These are phyloP conservation scores for Xanthoconium stramineum DNA, from an alignment of 768 basidiomycete species.

Conservation along the genomic window DNA sequence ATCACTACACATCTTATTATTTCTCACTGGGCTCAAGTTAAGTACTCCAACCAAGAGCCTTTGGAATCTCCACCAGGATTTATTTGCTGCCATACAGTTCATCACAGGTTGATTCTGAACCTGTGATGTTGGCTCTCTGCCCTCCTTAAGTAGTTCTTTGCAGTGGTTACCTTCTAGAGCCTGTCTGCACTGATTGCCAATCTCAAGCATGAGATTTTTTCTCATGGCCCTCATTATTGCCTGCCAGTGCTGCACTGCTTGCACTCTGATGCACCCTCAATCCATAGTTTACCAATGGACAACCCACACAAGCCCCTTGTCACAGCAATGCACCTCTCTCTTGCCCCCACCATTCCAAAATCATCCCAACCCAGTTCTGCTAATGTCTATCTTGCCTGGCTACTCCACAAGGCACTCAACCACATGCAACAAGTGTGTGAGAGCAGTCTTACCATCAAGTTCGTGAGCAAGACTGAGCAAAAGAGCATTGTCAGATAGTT, in stretches of 20 bases:
- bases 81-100: too few species aligned
- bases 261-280: conserved; percentile 63
- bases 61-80: too few species aligned
- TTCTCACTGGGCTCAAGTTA: too few species aligned
- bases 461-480: conserved; percentile 84
- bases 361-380: too few species aligned
- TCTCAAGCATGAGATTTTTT: background rate
- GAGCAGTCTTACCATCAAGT: conserved; percentile 64
- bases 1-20: too few species aligned
- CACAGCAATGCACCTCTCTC: conserved; percentile 62
- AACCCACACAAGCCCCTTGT: conserved; percentile 47
- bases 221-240: conserved; percentile 23
- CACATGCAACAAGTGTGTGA: conserved; percentile 87
- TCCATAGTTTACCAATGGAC: conserved; percentile 38
- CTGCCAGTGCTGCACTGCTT: conserved; percentile 35
- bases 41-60: too few species aligned
- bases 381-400: conserved; percentile 75
- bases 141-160: too few species aligned
- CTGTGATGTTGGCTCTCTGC: too few species aligned
- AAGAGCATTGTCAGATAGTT: conserved; percentile 86
- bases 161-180: too few species aligned
- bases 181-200: too few species aligned
- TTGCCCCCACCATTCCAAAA: conserved; percentile 47
- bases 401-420: conserved; percentile 64
- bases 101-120: too few species aligned